These are phyloP conservation scores for Spathaspora arborariae DNA, from an alignment of 805 yeast species.

Conservation along the genomic window DNA sequence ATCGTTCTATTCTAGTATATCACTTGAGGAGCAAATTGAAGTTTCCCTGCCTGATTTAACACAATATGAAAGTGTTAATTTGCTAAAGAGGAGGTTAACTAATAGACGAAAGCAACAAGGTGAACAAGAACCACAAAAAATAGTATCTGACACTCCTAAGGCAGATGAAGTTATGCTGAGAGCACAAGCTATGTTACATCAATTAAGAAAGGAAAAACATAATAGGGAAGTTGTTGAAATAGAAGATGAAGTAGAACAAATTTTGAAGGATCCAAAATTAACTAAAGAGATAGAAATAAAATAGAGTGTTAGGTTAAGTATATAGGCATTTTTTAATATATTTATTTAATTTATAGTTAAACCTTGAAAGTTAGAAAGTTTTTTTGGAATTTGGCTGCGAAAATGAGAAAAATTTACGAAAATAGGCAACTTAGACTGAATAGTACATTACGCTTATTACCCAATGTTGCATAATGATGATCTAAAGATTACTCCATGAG, in stretches of 20 bases:
- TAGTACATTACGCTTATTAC: too few relatives aligned
- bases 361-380: not conserved
- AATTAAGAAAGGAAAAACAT: conserved; percentile 20
- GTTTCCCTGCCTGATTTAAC: conserved; percentile 9
- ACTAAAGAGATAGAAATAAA: not conserved
- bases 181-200: conserved; percentile 39
- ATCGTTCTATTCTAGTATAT: conserved; percentile 29
- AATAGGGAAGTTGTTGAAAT: not conserved
- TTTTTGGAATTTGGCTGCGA: not conserved
- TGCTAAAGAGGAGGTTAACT: conserved; percentile 36
- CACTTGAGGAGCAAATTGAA: conserved; percentile 16
- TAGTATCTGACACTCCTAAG: conserved; percentile 9
- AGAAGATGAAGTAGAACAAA: not conserved
- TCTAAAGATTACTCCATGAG: too few relatives aligned
- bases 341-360: not conserved
- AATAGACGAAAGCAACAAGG: conserved; percentile 18
- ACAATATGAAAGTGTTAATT: conserved; percentile 36
- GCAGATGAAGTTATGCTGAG: conserved; percentile 30
- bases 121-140: not conserved
- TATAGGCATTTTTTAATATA: not conserved
- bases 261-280: not conserved
- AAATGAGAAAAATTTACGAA: not conserved
- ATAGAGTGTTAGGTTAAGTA: not conserved
- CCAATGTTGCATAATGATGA: too few relatives aligned
- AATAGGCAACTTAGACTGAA: too few relatives aligned